These are phyloP conservation scores for Tricholoma furcatifolium DNA, from an alignment of 768 basidiomycete genomes.

Conservation along the genomic window DNA sequence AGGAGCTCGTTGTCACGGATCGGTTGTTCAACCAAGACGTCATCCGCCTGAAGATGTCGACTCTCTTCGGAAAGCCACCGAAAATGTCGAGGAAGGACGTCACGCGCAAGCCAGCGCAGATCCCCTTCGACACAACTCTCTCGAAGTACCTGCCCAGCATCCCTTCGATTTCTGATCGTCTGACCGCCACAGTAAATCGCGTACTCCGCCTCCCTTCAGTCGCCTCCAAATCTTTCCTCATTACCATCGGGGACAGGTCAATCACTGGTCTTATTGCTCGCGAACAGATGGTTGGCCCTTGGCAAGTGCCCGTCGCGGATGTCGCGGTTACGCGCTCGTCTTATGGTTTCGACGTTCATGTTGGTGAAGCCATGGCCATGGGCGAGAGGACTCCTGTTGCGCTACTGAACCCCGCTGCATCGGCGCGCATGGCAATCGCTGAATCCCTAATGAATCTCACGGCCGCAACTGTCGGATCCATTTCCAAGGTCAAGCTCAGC, in stretches of 20 bases:
- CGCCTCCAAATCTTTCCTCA: conserved; percentile 94
- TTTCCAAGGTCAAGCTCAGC: conserved; percentile 86
- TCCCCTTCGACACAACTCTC: conserved; percentile 72
- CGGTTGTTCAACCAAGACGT: conserved; percentile 75
- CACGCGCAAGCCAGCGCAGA: conserved; percentile 36
- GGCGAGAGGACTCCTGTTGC: conserved; percentile 96
- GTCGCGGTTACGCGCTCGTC: conserved; percentile 95
- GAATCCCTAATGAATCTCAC: conserved; percentile 91
- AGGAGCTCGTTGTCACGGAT: conserved; percentile 89
- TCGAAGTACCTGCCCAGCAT: conserved; percentile 57
- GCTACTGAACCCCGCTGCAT: conserved; percentile 82
- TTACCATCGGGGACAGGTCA: conserved; percentile 95
- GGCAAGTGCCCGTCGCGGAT: conserved; percentile 97
- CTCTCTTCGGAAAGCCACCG: conserved; percentile 94
- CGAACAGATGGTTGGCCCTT: conserved; percentile 99
- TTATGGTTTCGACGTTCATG: conserved; percentile 83
- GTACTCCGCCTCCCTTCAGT: conserved; percentile 91
- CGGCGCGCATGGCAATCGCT: conserved; percentile 93
- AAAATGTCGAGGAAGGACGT: conserved; percentile 79
- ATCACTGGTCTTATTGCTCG: conserved; percentile 93
- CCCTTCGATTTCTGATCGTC: conserved; percentile 39
- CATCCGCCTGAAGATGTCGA: conserved; percentile 90
- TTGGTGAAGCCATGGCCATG: conserved; percentile 98
- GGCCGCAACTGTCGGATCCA: conserved; percentile 70
- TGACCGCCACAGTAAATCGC: conserved; percentile 69